Evolutionary conservation across 2,329 filamentous ascomycete genomes (phyloP).

Genomic region (Penicillium sp.): DNA sequence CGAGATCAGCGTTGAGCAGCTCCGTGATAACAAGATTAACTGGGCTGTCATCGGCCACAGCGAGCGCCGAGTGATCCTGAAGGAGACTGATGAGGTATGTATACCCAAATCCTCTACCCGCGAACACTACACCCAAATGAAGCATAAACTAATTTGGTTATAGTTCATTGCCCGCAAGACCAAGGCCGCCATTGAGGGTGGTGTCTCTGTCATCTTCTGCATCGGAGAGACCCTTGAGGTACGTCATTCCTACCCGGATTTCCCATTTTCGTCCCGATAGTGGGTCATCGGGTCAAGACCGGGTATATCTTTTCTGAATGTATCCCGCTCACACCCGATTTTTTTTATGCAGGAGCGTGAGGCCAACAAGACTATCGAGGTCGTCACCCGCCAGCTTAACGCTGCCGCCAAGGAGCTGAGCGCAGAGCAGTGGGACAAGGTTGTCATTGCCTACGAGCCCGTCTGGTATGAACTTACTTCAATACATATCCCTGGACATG

Average conservation of each 20-base stretch:
- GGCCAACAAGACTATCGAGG: constrained; percentile 74
- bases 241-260: constrained; percentile 24
- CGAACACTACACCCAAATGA: background rate
- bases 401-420: constrained; percentile 67
- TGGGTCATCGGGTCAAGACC: constrained; percentile 18
- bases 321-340: constrained; percentile 27
- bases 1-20: constrained; percentile 88
- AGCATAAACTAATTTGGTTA: background rate
- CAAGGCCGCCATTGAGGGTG: constrained; percentile 84
- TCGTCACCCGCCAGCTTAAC: constrained; percentile 71
- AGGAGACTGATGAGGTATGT: constrained; percentile 71
- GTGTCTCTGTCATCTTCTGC: constrained; percentile 91
- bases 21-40: constrained; percentile 81
- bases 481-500: constrained; percentile 4
- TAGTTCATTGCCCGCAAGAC: constrained; percentile 85
- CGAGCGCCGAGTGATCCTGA: constrained; percentile 85
- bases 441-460: constrained; percentile 97
- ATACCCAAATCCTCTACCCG: background rate
- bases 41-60: constrained; percentile 95
- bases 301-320: constrained; percentile 11
- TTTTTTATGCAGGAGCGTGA: constrained; percentile 65
- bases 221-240: constrained; percentile 88
- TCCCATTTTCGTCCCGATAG: constrained; percentile 19
- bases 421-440: constrained; percentile 83
- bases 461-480: constrained; percentile 70